A percentile compares a stretch with the other conserved stretches of the same genome.
Conservation (phyloP, 257 asterid genomes). For the Solanum chiquidenum region DNA sequence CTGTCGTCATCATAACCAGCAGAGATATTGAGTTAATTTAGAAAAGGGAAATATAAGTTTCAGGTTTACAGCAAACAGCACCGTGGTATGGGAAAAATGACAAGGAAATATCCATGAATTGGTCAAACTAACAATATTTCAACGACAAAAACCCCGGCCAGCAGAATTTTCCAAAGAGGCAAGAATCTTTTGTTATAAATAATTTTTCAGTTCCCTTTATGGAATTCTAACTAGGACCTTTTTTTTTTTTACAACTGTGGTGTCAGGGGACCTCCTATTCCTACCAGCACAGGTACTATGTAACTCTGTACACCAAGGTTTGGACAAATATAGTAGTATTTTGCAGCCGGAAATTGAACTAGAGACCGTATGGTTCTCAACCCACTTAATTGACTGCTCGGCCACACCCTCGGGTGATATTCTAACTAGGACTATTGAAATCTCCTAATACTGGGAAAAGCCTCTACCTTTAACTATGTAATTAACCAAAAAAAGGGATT, state of each 20-base stretch:
- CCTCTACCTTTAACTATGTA: neutral
- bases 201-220: neutral
- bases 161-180: neutral
- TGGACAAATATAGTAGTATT: neutral
- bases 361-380: neutral
- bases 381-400: neutral
- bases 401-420: neutral
- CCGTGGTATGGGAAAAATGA: neutral
- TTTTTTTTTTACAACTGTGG: neutral
- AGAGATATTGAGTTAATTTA: neutral
- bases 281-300: neutral
- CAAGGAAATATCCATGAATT: neutral
- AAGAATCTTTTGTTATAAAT: neutral
- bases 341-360: neutral
- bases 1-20: conserved; percentile 29
- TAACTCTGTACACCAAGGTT: neutral
- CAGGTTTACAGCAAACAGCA: neutral
- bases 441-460: neutral
- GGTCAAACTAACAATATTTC: neutral
- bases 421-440: neutral
- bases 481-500: neutral
- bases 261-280: neutral
- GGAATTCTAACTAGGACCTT: neutral
- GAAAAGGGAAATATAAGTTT: neutral
- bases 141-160: neutral